Conservation (phyloP, 495 filamentous ascomycete species). For the Hyaloscypha hepaticicola region DNA sequence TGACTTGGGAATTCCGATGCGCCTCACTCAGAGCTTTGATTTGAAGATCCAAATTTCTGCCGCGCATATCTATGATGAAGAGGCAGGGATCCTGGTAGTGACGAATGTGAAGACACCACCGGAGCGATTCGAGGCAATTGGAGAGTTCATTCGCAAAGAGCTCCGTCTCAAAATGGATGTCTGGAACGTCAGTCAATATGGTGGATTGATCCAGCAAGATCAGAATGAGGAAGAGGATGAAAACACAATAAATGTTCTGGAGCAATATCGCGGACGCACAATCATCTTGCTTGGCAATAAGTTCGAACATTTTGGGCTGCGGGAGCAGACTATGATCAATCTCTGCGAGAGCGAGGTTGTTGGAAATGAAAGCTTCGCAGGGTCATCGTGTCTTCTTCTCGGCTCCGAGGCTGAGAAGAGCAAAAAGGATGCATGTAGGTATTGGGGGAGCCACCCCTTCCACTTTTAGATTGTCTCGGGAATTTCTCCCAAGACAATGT, state of each 20-base stretch:
- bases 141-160: constrained; percentile 16
- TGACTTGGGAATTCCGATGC: constrained; percentile 5
- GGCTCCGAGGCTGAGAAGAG: constrained; percentile 8
- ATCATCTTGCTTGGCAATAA: constrained; percentile 22
- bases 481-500: too few species aligned
- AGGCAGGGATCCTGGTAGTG: constrained; percentile 13
- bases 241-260: constrained; percentile 9
- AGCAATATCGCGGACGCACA: constrained; percentile 5
- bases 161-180: constrained; percentile 19
- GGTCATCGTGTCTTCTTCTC: constrained; percentile 16
- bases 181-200: constrained; percentile 18
- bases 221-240: constrained; percentile 14
- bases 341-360: constrained; percentile 16
- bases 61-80: constrained; percentile 12
- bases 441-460: too few species aligned
- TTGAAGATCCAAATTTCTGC: constrained; percentile 15
- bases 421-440: constrained; percentile 8
- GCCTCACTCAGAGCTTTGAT: constrained; percentile 13
- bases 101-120: constrained; percentile 13
- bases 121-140: constrained; percentile 16
- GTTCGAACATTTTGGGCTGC: constrained; percentile 17
- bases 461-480: too few species aligned
- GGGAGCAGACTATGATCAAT: constrained; percentile 15
- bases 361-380: constrained; percentile 15
- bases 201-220: constrained; percentile 7